Evolutionary conservation across 2,329 filamentous ascomycete species (phyloP).

Genomic region (Calonectria hawksworthii): DNA sequence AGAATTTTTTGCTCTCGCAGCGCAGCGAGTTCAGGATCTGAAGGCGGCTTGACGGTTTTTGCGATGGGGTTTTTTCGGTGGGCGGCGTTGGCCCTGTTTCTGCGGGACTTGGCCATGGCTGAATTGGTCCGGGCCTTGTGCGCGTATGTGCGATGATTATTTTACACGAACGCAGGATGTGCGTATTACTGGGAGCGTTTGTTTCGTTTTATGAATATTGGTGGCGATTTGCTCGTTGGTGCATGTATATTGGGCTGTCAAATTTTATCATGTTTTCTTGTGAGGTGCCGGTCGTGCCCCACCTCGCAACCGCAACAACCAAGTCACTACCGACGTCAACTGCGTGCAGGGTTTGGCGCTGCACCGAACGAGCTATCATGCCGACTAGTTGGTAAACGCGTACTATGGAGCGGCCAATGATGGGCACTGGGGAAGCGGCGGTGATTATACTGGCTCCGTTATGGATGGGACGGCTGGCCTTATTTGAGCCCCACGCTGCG

Average conservation of each 20-base stretch:
- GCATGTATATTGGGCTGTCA: not conserved
- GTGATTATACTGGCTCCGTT: not conserved
- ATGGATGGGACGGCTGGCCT: not conserved
- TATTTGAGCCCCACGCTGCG: not conserved
- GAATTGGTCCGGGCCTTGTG: not conserved
- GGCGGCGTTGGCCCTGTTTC: conserved; percentile 63
- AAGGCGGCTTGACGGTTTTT: conserved; percentile 71
- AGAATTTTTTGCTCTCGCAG: conserved; percentile 75
- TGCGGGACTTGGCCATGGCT: conserved; percentile 72
- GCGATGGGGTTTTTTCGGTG: conserved; percentile 68
- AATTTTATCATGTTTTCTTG: conserved; percentile 18
- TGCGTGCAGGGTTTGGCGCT: not conserved
- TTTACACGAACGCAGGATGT: not conserved
- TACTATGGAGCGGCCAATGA: not conserved
- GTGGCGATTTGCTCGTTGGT: not conserved
- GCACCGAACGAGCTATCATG: not conserved
- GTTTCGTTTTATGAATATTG: not conserved
- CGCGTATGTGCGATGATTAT: not conserved
- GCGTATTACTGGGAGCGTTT: not conserved
- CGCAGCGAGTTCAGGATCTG: conserved; percentile 74
- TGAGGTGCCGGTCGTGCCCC: conserved; percentile 24
- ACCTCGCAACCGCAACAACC: conserved; percentile 24
- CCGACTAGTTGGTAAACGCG: not conserved
- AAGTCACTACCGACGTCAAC: not conserved
- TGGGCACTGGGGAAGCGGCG: not conserved